Evolutionary conservation across 495 filamentous ascomycete genomes (phyloP).

Genomic region (Ramalina intermedia): DNA sequence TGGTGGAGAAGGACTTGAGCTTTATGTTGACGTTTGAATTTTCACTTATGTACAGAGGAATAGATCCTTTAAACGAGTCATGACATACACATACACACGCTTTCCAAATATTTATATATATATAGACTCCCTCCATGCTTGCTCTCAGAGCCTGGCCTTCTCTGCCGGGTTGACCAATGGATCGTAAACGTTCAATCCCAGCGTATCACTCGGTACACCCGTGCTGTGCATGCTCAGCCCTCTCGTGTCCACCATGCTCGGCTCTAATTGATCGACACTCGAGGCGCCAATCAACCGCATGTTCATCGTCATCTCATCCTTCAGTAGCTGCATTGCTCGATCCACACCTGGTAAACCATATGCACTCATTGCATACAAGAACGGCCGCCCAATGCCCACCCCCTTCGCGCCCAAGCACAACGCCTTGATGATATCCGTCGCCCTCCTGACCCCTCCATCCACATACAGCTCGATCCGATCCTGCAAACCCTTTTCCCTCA

Average conservation of each 20-base stretch:
- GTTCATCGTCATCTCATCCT: slow-evolving; percentile 98
- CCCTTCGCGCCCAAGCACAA: slow-evolving; percentile 85
- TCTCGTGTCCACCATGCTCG: slow-evolving; percentile 62
- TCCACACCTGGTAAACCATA: slow-evolving; percentile 83
- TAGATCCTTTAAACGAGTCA: too few species aligned
- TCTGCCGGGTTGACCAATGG: slow-evolving; percentile 45
- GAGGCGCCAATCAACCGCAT: slow-evolving; percentile 84
- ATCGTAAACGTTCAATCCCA: slow-evolving; percentile 50
- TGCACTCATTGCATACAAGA: slow-evolving; percentile 89
- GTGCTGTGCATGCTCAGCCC: slow-evolving; percentile 57
- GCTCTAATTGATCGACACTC: slow-evolving; percentile 59
- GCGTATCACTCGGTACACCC: slow-evolving; percentile 51
- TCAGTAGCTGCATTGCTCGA: slow-evolving; percentile 84
- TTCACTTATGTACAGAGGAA: too few species aligned
- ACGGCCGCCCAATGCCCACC: slow-evolving; percentile 87
- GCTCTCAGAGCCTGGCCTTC: slow-evolving; percentile 39
- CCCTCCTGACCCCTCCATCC: slow-evolving; percentile 80
- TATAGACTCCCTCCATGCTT: not conserved
- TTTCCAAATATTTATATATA: too few species aligned
- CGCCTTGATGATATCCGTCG: slow-evolving; percentile 92
- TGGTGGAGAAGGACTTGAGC: not conserved
- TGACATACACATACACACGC: too few species aligned
- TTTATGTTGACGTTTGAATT: too few species aligned
- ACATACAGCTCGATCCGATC: slow-evolving; percentile 79
- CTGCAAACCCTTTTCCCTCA: slow-evolving; percentile 69